A percentile compares a stretch with the other conserved stretches of the same genome.
These are phyloP conservation scores for Naumovozyma baii DNA, from an alignment of 805 yeast species.

Conservation along the genomic window DNA sequence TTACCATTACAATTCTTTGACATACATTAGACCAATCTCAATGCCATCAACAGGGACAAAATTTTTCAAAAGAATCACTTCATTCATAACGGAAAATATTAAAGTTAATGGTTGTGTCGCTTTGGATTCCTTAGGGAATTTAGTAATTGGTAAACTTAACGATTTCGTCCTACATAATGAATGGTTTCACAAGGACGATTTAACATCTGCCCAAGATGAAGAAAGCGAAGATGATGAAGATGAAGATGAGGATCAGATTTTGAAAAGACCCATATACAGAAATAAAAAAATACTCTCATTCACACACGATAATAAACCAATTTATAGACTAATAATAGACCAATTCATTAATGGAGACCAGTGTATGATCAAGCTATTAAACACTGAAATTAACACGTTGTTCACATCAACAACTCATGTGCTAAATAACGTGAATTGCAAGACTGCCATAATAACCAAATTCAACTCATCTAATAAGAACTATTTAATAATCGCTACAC, in stretches of 20 bases:
- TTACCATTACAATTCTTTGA: constrained; percentile 14
- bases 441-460: constrained; percentile 15
- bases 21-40: constrained; percentile 25
- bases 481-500: constrained; percentile 41
- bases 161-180: constrained; percentile 12
- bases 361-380: neutral
- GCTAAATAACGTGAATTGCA: constrained; percentile 6
- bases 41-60: constrained; percentile 8
- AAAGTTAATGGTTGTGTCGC: constrained; percentile 24
- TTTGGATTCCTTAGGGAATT: constrained; percentile 16
- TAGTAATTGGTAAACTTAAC: constrained; percentile 22
- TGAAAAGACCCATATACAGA: constrained; percentile 7
- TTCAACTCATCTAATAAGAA: constrained; percentile 18
- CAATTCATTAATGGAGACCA: neutral
- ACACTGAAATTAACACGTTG: neutral
- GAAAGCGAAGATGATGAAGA: constrained; percentile 11
- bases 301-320: neutral
- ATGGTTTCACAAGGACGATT: constrained; percentile 18
- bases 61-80: constrained; percentile 8
- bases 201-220: constrained; percentile 4
- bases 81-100: constrained; percentile 17
- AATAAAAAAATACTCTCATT: constrained; percentile 7
- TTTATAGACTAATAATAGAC: neutral
- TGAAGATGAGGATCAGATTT: constrained; percentile 6
- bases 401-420: neutral